Evolutionary conservation across 805 yeast genomes (phyloP).

Genomic region (Naumovozyma castellii): DNA sequence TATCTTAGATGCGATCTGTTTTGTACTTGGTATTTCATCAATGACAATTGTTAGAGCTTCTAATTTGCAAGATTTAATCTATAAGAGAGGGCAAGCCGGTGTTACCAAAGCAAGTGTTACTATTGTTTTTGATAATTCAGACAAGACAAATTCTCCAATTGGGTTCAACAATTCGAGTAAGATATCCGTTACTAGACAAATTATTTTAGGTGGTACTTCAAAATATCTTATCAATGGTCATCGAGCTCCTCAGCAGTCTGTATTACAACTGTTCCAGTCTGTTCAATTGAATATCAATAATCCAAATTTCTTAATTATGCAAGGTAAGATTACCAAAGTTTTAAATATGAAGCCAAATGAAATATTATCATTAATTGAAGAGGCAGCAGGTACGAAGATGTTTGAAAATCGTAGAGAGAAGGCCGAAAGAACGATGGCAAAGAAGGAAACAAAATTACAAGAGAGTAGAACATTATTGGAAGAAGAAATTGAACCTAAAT

Average conservation of each 20-base stretch:
- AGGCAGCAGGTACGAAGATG: constrained; percentile 96
- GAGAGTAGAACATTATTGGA: constrained; percentile 63
- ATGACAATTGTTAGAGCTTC: constrained; percentile 94
- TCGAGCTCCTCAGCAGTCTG: constrained; percentile 90
- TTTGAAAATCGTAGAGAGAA: constrained; percentile 89
- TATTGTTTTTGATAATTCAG: constrained; percentile 84
- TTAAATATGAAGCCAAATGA: constrained; percentile 92
- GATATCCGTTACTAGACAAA: constrained; percentile 86
- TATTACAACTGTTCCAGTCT: constrained; percentile 80
- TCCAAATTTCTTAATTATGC: constrained; percentile 96
- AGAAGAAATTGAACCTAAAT: constrained; percentile 90
- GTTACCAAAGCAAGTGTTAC: constrained; percentile 95
- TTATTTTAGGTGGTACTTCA: constrained; percentile 82
- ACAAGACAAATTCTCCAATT: constrained; percentile 67
- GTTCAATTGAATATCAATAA: constrained; percentile 93
- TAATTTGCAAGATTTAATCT: constrained; percentile 84
- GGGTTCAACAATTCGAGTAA: constrained; percentile 72
- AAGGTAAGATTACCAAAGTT: constrained; percentile 95
- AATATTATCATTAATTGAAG: constrained; percentile 83
- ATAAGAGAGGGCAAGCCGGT: constrained; percentile 97
- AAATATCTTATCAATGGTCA: constrained; percentile 93
- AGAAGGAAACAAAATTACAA: constrained; percentile 74
- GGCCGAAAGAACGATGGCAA: constrained; percentile 84
- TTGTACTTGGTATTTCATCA: constrained; percentile 91
- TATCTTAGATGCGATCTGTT: constrained; percentile 92